These are phyloP conservation scores for Triticum monococcum DNA, from an alignment of 176 grass and related monocot species.

Conservation along the genomic window DNA sequence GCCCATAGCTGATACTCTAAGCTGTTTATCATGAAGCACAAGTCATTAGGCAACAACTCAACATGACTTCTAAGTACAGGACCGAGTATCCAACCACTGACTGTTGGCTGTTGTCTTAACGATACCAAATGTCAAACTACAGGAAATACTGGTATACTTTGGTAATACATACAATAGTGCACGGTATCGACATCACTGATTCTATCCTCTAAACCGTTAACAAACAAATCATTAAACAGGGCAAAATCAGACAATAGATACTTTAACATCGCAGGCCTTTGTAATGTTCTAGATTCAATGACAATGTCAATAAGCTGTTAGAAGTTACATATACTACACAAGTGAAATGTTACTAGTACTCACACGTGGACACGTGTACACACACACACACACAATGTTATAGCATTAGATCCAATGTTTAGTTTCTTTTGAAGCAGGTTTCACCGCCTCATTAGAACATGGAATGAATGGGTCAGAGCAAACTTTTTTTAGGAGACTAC, in stretches of 20 bases:
- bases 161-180: background rate
- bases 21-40: background rate
- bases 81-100: background rate
- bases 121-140: slow-evolving; percentile 15
- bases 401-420: too few relatives aligned
- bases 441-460: too few relatives aligned
- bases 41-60: background rate
- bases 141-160: background rate
- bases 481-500: background rate
- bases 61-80: background rate
- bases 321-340: background rate
- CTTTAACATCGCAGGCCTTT: background rate
- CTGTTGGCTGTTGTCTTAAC: background rate
- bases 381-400: too few relatives aligned
- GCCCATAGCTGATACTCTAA: background rate
- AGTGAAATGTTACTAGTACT: background rate
- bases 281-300: background rate
- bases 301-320: background rate
- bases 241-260: background rate
- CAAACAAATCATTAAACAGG: background rate
- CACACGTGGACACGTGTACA: too few relatives aligned
- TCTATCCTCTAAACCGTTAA: background rate
- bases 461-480: background rate
- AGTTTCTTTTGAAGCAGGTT: too few relatives aligned
- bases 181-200: background rate